phyloP scores from a whole-genome alignment of 2,329 filamentous ascomycete genomes.

The Plectosphaerella plurivora region DNA sequence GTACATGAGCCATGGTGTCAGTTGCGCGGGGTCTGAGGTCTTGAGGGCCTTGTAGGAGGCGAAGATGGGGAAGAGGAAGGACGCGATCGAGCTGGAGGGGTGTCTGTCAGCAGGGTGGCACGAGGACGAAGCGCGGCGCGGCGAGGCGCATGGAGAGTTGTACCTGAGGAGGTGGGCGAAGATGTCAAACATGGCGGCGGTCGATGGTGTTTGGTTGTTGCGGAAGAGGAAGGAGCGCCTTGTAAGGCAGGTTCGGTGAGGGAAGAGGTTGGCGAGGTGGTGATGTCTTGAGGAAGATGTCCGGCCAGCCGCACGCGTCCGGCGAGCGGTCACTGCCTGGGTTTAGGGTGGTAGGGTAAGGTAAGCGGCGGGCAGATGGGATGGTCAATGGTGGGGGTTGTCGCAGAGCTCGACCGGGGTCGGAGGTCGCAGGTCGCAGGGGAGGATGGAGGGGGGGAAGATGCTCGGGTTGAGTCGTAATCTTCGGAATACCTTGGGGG shows the following conservation, averaged over 20 bases:
- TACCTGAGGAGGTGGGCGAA: slow-evolving; percentile 75
- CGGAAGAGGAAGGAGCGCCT: not conserved
- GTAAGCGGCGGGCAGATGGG: not conserved
- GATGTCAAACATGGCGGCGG: slow-evolving; percentile 65
- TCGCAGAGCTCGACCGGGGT: too few species aligned
- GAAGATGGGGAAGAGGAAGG: slow-evolving; percentile 91
- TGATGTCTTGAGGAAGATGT: not conserved
- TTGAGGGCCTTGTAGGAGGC: slow-evolving; percentile 98
- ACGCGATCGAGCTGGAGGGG: slow-evolving; percentile 66
- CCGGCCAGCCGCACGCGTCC: not conserved
- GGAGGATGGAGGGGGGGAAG: too few species aligned
- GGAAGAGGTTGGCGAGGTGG: not conserved
- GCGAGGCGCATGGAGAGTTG: slow-evolving; percentile 29
- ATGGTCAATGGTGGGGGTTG: too few species aligned
- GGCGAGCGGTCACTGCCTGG: not conserved
- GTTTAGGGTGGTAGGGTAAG: not conserved
- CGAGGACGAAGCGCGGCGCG: not conserved
- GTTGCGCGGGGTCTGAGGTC: slow-evolving; percentile 80
- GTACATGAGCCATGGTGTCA: slow-evolving; percentile 99
- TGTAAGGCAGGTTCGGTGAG: not conserved
- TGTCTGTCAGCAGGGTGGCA: not conserved
- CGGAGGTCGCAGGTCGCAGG: too few species aligned
- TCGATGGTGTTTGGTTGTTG: not conserved
- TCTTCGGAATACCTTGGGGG: too few species aligned
- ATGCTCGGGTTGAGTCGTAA: too few species aligned